Evolutionary conservation across 805 yeast species (phyloP), one percentile per base, ranked within the genome.

Genomic region (Metschnikowia rubicola): DNA sequence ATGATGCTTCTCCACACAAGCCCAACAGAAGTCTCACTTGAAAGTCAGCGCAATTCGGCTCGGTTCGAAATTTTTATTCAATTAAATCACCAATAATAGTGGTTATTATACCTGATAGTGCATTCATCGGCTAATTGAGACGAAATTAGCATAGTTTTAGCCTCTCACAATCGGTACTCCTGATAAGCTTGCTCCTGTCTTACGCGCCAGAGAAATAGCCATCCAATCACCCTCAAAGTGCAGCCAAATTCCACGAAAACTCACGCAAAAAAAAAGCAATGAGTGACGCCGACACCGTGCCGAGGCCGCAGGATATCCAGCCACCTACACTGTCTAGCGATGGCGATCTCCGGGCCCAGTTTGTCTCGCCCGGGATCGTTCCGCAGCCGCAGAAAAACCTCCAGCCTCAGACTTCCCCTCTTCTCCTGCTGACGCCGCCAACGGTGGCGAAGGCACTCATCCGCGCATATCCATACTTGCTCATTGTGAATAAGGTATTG

Each of bases 391-490:
- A 35, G 30, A 39, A 50, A 31, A 49, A 36, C n/a, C 34, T 64
- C 4, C 60, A 60, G 51, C 73, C 80, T 43, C 71, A 78, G 50
- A 78, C 94, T 1, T 86, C 96, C 3, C 96, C 97, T 1, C 74
- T 94, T 54, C 75, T 89, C 34, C 81, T 89, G 1, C 81, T 89
- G 1, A 94, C 99, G 0, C 98, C 98, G 2, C 94, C 97, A 2
- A 80, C 90, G 0, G 88, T 92, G 11, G 84, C 96, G 30, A 86
- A 88, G 57, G 88, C 94, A 3, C 74, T 92, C 43, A 80, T 90
- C 35, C 77, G 81, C 50, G 81, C 96, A 9, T 91, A 92, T 63
- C 98, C 98, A 2, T 88, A 88, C 61, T 71, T 92, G 37, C 74
- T 87, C 35, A 78, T 86, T 1, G 80, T 83, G 9, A 89, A 91